Evolutionary conservation across 306 rosid genomes (phyloP).

Genomic region (Fragaria vesca): DNA sequence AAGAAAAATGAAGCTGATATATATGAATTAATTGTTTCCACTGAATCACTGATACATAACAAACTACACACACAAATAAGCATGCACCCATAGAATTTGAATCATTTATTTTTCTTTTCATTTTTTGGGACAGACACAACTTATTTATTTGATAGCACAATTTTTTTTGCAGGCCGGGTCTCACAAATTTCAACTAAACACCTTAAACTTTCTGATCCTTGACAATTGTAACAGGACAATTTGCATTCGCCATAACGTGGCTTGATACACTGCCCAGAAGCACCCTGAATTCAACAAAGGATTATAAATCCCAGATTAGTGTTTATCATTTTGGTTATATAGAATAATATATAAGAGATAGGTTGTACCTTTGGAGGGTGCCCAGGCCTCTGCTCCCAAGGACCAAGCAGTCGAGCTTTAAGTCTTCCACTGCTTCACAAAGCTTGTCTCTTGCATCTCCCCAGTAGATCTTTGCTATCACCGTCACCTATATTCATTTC

Average conservation of each 20-base stretch:
- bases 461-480: conserved; percentile 68
- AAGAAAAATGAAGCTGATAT: background rate
- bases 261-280: conserved; percentile 79
- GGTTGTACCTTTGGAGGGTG: conserved; percentile 49
- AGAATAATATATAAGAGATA: background rate
- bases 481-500: conserved; percentile 34
- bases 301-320: background rate
- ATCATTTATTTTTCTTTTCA: background rate
- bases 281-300: conserved; percentile 39
- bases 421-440: conserved; percentile 56
- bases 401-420: conserved; percentile 65
- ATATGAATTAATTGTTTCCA: background rate
- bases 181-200: background rate
- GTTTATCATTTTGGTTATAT: background rate
- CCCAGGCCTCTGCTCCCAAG: conserved; percentile 82
- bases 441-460: conserved; percentile 88
- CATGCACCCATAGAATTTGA: background rate
- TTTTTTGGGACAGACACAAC: background rate
- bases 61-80: background rate
- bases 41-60: background rate
- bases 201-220: conserved; percentile 42
- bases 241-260: conserved; percentile 47
- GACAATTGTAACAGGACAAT: conserved; percentile 68
- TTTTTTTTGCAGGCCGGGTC: too few relatives aligned
- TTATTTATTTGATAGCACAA: background rate